Evolutionary conservation across 2,329 filamentous ascomycete species (phyloP), one percentile per base, ranked within the genome.

Genomic region (Samsoniella hepiali): DNA sequence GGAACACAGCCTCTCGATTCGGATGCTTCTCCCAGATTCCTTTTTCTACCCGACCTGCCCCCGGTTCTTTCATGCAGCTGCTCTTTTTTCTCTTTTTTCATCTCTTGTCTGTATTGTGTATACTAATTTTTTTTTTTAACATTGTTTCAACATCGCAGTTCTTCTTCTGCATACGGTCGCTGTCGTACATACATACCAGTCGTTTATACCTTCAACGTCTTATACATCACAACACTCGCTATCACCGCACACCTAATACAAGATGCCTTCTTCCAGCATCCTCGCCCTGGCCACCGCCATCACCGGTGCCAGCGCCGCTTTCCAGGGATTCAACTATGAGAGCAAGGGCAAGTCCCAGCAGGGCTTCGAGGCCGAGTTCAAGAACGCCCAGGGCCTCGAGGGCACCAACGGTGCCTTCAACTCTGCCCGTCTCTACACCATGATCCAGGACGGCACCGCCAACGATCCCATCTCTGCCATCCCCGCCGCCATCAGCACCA

Each of bases 401-500:
- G 88, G 88, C 51, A 87, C 88, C 61, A 77, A 81, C 29, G 85
- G 85, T 53, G 75, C 70, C 59, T 91, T 90, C 79, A 89, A 79
- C 69, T 88, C 84, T 65, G 89, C 87, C 50, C 86, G 90, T 65
- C 81, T 92, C n/a, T 93, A 89, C 77, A 91, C 89, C 68, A 91
- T 86, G 83, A 81, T 90, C 56, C 89, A 92, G 82, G 84, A 77
- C 32, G 87, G 85, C 67, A 88, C 88, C 6, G 76, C 83, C 67
- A 88, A 83, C 76, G 81, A 82, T 36, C 82, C 86, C 69, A 92
- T 90, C 71, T 80, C 83, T 47, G 91, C 89, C 67, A 91, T 97
- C 66, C 89, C 89, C 49, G 93, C 93, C 50, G 93, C 92, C 70
- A 92, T 96, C 76, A 84, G 83, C 69, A 91, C 91, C 71, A 84